Base-by-base conservation (phyloP, 495 filamentous ascomycete genomes). In the Cercophora samala region DNA sequence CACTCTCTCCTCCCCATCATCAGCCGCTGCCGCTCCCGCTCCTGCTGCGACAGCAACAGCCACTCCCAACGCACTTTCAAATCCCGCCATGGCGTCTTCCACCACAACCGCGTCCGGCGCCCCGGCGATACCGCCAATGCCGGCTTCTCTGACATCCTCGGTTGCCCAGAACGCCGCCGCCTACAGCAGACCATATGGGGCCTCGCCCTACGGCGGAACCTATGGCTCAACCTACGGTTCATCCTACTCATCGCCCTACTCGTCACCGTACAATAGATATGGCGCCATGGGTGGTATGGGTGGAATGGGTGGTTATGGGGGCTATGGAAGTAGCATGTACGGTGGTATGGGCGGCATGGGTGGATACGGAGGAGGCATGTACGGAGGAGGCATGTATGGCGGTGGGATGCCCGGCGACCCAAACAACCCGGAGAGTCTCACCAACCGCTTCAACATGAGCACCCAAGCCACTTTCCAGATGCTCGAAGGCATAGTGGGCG, bases 391-490 rank as follows among this genome's bases (percentile, higher is more conserved):
- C 21, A 86, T 87, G 83, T 85, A 85, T 32, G 84, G 83, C 73
- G 85, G 85, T 9, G 88, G 82, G 15, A 83, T 85, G 81, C 81
- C 79, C 3, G 81, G 76, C 67, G 90, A 95, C 78, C 92, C 91
- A 18, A 96, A 97, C 77, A 93, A 98, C 73, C 92, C 93, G 8
- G 92, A 93, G 72, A 97, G 92, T 78, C 79, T 99, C 72, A 96
- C 92, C 19, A 90, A 94, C 73, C 89, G 89, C 21, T 97, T 98
- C 80, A 89, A 85, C 72, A 92, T 93, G 73, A 93, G 88, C 79
- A 99, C 96, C 0, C 91, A 93, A 70, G 91, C 94, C n/a, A 98
- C 96, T 1, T 99, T 99, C 74, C 95, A 98, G 84, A 91, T 98
- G 83, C 93, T 99, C 53, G 96, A 99, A 81, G 95, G 93, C 68